A percentile compares a stretch with the other conserved stretches of the same genome.
Evolutionary conservation across 805 yeast species (phyloP).

Genomic region (Barnettozyma pratensis): DNA sequence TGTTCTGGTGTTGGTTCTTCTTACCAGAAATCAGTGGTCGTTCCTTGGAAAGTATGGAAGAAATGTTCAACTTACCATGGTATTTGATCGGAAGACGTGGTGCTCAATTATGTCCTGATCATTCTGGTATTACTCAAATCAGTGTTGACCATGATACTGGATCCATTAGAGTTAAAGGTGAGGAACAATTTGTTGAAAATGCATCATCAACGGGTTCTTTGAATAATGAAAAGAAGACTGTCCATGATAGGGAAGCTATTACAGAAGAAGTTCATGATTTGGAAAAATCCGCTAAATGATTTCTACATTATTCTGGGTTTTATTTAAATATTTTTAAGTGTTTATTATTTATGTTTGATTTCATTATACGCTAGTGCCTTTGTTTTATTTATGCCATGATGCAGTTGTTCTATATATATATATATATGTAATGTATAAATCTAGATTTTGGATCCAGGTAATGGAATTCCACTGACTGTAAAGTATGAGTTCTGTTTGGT

Average conservation of each 20-base stretch:
- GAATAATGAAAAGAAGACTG: background rate
- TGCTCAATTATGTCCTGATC: conserved; percentile 46
- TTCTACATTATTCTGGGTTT: too few relatives aligned
- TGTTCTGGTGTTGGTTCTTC: conserved; percentile 34
- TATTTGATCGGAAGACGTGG: conserved; percentile 52
- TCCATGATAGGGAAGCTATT: background rate
- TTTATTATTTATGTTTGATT: too few relatives aligned
- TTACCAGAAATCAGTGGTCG: conserved; percentile 35
- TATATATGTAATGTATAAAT: too few relatives aligned
- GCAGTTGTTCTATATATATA: too few relatives aligned
- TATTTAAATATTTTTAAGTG: too few relatives aligned
- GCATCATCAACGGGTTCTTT: background rate
- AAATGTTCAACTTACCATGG: conserved; percentile 45
- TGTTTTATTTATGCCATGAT: too few relatives aligned
- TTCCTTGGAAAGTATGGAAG: conserved; percentile 35
- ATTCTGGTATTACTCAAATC: conserved; percentile 32
- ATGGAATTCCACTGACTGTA: conserved; percentile 25
- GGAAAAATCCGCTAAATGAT: too few relatives aligned
- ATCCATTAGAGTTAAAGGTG: conserved; percentile 12
- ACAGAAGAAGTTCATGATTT: background rate
- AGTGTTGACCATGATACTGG: conserved; percentile 11
- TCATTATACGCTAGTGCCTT: too few relatives aligned
- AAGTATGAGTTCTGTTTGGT: conserved; percentile 47
- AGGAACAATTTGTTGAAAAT: conserved; percentile 12
- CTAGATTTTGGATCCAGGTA: conserved; percentile 26